Evolutionary conservation across 2,329 filamentous ascomycete species (phyloP).

Genomic region (Orbilia javanica): DNA sequence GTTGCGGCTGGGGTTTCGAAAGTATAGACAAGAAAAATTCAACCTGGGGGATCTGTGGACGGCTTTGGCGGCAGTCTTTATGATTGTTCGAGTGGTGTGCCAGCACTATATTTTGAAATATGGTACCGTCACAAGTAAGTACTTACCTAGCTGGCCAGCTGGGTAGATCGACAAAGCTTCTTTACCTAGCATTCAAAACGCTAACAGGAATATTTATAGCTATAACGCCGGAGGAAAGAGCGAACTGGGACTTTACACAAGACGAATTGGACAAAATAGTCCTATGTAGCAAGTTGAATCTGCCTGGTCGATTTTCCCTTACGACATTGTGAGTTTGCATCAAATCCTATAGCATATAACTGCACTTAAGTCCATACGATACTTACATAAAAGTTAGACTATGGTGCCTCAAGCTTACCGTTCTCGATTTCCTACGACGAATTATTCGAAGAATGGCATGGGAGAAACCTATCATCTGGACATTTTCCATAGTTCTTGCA

Average conservation of each 20-base stretch:
- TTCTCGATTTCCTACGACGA: constrained; percentile 40
- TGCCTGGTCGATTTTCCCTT: constrained; percentile 31
- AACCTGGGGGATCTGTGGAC: constrained; percentile 46
- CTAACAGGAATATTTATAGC: background rate
- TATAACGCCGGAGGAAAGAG: constrained; percentile 39
- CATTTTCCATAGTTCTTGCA: constrained; percentile 20
- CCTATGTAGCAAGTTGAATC: constrained; percentile 38
- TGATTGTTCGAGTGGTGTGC: constrained; percentile 42
- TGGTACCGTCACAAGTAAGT: constrained; percentile 45
- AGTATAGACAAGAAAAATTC: constrained; percentile 40
- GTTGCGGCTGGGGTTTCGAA: constrained; percentile 29
- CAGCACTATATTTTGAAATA: constrained; percentile 48
- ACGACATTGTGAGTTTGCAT: constrained; percentile 23
- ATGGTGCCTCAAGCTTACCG: constrained; percentile 45
- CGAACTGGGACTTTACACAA: constrained; percentile 31
- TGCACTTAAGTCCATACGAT: background rate
- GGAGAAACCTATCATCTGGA: constrained; percentile 44
- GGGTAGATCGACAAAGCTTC: background rate
- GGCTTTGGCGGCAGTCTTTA: constrained; percentile 34
- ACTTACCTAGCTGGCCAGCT: too few species aligned
- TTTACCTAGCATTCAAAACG: background rate
- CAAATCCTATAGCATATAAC: background rate
- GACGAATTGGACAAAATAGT: constrained; percentile 34
- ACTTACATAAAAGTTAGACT: constrained; percentile 23
- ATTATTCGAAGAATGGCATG: constrained; percentile 49